Conservation (phyloP, 768 basidiomycete species). For the Suillus alpinus region DNA sequence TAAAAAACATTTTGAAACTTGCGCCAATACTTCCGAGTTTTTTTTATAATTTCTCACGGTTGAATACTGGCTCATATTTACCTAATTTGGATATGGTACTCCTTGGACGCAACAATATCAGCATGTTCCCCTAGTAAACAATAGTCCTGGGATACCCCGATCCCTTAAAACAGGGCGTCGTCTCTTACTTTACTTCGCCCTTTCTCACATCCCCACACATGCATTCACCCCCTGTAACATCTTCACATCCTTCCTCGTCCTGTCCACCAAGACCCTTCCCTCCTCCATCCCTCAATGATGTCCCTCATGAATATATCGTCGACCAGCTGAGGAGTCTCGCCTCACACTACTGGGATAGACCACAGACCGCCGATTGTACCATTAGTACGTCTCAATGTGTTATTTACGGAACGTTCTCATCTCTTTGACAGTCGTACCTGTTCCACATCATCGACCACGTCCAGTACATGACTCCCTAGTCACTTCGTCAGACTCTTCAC, state of each 20-base stretch:
- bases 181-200: conserved; percentile 12
- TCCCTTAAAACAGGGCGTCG: conserved; percentile 26
- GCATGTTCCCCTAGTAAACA: conserved; percentile 21
- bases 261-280: conserved; percentile 62
- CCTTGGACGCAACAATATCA: conserved; percentile 9
- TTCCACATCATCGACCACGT: conserved; percentile 33
- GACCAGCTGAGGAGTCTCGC: conserved; percentile 67
- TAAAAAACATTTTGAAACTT: background rate
- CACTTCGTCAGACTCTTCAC: conserved; percentile 7
- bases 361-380: conserved; percentile 77
- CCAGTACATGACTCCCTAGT: background rate
- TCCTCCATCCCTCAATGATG: conserved; percentile 56
- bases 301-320: conserved; percentile 72
- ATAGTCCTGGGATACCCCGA: conserved; percentile 24
- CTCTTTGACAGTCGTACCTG: conserved; percentile 43
- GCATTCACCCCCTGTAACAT: conserved; percentile 1
- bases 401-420: background rate
- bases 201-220: background rate
- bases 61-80: background rate
- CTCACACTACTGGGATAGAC: conserved; percentile 68
- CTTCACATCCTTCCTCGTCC: conserved; percentile 20
- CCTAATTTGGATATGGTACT: background rate
- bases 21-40: background rate
- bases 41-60: background rate
- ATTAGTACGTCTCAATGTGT: conserved; percentile 45